These are phyloP conservation scores for Pseudoneurospora amorphoporcata DNA, from an alignment of 495 filamentous ascomycete genomes.

Conservation along the genomic window DNA sequence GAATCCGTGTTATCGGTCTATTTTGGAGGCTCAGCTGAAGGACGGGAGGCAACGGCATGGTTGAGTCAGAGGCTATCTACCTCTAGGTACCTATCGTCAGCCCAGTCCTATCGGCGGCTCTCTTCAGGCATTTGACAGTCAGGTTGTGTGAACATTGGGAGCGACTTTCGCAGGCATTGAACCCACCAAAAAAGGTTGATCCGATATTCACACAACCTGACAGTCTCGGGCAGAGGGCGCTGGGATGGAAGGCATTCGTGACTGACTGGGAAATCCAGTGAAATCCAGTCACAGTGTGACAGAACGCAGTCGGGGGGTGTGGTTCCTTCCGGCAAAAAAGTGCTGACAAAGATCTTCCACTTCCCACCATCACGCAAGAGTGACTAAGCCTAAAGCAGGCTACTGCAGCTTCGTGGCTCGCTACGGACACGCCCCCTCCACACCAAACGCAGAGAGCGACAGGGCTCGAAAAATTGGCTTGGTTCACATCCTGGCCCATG, in stretches of 20 bases:
- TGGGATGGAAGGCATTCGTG: background rate
- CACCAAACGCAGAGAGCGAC: conserved; percentile 1
- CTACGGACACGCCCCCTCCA: conserved; percentile 11
- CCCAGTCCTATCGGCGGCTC: background rate
- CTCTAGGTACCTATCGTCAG: background rate
- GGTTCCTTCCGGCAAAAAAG: conserved; percentile 1
- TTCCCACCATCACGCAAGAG: background rate
- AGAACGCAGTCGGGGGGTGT: conserved; percentile 4
- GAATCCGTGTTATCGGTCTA: background rate
- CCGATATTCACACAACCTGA: no score
- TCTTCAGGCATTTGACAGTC: background rate
- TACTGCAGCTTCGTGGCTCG: background rate
- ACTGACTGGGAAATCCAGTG: background rate
- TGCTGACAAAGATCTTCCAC: conserved; percentile 5
- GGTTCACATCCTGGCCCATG: background rate
- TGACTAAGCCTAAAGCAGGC: conserved; percentile 10
- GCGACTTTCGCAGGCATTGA: no score
- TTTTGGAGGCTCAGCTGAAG: background rate
- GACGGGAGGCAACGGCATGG: background rate
- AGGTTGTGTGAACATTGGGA: no score
- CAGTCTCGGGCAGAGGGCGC: background rate
- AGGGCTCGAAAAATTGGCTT: conserved; percentile 6
- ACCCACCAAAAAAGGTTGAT: no score
- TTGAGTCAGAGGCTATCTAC: background rate
- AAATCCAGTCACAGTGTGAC: background rate